These are phyloP conservation scores for Colletotrichum tropicicola DNA, from an alignment of 2,329 filamentous ascomycete genomes.

Conservation along the genomic window DNA sequence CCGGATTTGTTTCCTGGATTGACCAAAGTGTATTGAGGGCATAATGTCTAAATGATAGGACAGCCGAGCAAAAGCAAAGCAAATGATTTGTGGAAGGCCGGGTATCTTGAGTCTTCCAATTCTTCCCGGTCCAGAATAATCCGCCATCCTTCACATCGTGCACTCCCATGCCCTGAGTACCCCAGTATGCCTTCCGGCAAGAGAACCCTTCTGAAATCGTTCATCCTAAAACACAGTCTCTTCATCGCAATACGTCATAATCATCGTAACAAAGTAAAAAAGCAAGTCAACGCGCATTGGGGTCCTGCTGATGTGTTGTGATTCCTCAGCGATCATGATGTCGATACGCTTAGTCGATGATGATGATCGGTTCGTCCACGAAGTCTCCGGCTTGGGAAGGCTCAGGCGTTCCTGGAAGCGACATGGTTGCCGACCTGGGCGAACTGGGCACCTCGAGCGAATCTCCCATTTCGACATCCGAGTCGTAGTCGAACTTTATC, in stretches of 20 bases:
- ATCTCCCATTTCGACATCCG: constrained; percentile 12
- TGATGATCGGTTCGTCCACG: background rate
- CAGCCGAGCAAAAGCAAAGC: background rate
- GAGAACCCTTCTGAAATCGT: too few relatives aligned
- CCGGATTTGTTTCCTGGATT: constrained; percentile 26
- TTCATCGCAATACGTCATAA: background rate
- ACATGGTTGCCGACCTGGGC: background rate
- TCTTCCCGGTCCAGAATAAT: background rate
- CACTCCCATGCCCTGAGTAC: too few relatives aligned
- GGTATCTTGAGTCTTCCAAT: background rate
- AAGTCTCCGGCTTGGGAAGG: background rate
- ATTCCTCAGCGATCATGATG: too few relatives aligned
- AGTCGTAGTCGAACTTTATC: constrained; percentile 15
- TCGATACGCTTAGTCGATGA: constrained; percentile 1
- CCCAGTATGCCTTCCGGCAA: too few relatives aligned
- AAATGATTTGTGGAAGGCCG: background rate
- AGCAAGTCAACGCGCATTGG: background rate
- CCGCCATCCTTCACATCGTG: too few relatives aligned
- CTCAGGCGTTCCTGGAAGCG: background rate
- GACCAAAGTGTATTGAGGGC: constrained; percentile 27
- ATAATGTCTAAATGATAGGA: background rate
- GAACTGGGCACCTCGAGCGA: background rate
- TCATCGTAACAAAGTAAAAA: background rate
- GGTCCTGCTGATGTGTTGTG: background rate
- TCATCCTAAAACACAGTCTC: background rate